Conservation (phyloP, 2,329 filamentous ascomycete species). For the Cladosporium austrohemisphaericum region DNA sequence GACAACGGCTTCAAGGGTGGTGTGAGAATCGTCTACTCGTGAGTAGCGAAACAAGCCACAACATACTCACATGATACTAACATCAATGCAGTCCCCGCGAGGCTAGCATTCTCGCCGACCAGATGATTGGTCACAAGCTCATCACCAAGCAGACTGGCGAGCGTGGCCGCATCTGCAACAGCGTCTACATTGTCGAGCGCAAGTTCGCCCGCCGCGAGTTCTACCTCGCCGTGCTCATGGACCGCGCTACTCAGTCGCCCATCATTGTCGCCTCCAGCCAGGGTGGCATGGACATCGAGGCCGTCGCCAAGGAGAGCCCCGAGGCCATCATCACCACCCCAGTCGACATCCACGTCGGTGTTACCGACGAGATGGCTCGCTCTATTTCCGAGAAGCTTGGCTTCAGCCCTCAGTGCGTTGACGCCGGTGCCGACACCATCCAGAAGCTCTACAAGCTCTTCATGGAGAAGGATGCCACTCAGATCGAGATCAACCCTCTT, state of each 20-base stretch:
- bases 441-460: conserved; percentile 99
- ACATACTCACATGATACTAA: conserved; percentile 16
- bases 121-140: conserved; percentile 99
- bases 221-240: conserved; percentile 98
- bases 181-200: conserved; percentile 98
- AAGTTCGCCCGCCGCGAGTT: conserved; percentile 99
- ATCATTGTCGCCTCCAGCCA: conserved; percentile 98
- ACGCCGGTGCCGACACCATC: conserved; percentile 92
- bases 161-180: conserved; percentile 86
- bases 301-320: conserved; percentile 95
- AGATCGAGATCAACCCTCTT: conserved; percentile 99
- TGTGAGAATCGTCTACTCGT: conserved; percentile 97
- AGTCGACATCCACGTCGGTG: conserved; percentile 89
- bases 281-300: conserved; percentile 99
- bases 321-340: conserved; percentile 92
- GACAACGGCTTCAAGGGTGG: conserved; percentile 98
- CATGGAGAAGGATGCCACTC: conserved; percentile 95
- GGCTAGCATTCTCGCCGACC: conserved; percentile 95
- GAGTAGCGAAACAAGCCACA: conserved; percentile 31
- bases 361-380: conserved; percentile 90
- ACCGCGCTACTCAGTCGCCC: conserved; percentile 82
- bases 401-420: conserved; percentile 96
- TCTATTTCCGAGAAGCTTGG: conserved; percentile 88
- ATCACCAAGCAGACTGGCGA: conserved; percentile 99
- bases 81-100: conserved; percentile 61